A percentile compares a stretch with the other conserved stretches of the same genome.
These are phyloP conservation scores for Cadophora luteo-olivacea DNA, from an alignment of 2,329 filamentous ascomycete genomes.

Conservation along the genomic window DNA sequence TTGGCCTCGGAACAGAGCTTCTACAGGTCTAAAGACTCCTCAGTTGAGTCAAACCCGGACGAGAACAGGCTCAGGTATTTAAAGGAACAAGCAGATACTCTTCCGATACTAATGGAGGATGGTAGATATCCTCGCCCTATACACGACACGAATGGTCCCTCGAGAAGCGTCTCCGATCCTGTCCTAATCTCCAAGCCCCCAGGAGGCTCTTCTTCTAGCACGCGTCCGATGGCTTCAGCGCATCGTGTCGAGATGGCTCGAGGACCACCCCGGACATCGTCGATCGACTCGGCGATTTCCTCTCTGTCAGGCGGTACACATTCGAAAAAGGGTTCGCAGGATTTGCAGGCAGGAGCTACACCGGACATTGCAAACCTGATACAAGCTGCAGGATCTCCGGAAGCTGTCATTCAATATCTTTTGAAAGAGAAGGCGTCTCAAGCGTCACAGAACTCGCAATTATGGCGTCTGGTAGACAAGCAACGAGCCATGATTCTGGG, in stretches of 20 bases:
- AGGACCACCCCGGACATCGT: conserved; percentile 73
- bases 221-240: conserved; percentile 40
- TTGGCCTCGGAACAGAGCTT: conserved; percentile 45
- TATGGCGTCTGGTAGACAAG: conserved; percentile 97
- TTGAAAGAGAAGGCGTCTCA: conserved; percentile 91
- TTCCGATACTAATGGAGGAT: conserved; percentile 12
- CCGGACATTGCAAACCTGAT: conserved; percentile 82
- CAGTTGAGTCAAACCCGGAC: conserved; percentile 33
- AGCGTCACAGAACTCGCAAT: conserved; percentile 85
- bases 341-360: conserved; percentile 56
- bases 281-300: conserved; percentile 93
- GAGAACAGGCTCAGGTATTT: conserved; percentile 37
- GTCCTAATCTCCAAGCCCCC: conserved; percentile 37
- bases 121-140: conserved; percentile 36
- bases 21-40: conserved; percentile 40
- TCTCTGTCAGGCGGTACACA: conserved; percentile 68
- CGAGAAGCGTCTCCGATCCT: conserved; percentile 45
- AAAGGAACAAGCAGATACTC: background rate
- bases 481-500: conserved; percentile 93
- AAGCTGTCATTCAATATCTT: conserved; percentile 86
- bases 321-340: conserved; percentile 63
- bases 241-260: conserved; percentile 42
- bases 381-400: conserved; percentile 83
- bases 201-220: conserved; percentile 34
- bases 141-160: conserved; percentile 41